These are phyloP conservation scores for Amanita polypyramis DNA, from an alignment of 768 basidiomycete species.

Conservation along the genomic window DNA sequence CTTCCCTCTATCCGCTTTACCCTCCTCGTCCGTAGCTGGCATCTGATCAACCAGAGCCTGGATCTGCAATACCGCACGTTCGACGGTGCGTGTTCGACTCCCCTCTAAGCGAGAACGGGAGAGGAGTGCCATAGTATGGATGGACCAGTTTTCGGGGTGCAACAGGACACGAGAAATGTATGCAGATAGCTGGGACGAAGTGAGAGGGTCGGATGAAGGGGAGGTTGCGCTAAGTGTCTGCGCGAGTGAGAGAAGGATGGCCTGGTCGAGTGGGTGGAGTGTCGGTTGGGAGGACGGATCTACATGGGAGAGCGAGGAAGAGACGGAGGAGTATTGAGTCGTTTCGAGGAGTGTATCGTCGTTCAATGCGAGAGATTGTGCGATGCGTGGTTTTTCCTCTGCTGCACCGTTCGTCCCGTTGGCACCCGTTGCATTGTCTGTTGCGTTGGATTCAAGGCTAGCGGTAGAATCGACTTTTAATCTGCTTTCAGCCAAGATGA, in stretches of 20 bases:
- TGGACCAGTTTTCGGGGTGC: constrained; percentile 89
- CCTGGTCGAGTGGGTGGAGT: constrained; percentile 89
- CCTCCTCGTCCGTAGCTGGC: constrained; percentile 39
- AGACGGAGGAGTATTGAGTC: constrained; percentile 71
- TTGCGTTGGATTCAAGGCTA: neutral
- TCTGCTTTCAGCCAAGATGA: constrained; percentile 85
- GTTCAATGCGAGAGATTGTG: constrained; percentile 78
- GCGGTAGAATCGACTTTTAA: constrained; percentile 23
- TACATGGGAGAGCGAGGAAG: constrained; percentile 42
- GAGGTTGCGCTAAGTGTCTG: constrained; percentile 86
- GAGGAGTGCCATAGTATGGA: constrained; percentile 94
- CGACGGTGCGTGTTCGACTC: constrained; percentile 81
- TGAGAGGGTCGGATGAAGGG: constrained; percentile 74
- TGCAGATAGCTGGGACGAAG: constrained; percentile 84
- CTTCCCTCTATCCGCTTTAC: constrained; percentile 16
- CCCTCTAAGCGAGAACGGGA: constrained; percentile 89
- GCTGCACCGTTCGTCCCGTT: neutral
- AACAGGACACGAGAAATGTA: constrained; percentile 85
- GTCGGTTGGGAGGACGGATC: constrained; percentile 79
- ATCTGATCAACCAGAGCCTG: constrained; percentile 96
- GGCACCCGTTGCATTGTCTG: constrained; percentile 6
- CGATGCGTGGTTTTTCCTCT: constrained; percentile 26
- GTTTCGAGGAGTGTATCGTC: constrained; percentile 95
- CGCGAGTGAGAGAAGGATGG: constrained; percentile 83
- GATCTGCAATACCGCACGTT: constrained; percentile 85